Evolutionary conservation across 306 rosid species (phyloP).

Genomic region (Pachyrhizus erosus): DNA sequence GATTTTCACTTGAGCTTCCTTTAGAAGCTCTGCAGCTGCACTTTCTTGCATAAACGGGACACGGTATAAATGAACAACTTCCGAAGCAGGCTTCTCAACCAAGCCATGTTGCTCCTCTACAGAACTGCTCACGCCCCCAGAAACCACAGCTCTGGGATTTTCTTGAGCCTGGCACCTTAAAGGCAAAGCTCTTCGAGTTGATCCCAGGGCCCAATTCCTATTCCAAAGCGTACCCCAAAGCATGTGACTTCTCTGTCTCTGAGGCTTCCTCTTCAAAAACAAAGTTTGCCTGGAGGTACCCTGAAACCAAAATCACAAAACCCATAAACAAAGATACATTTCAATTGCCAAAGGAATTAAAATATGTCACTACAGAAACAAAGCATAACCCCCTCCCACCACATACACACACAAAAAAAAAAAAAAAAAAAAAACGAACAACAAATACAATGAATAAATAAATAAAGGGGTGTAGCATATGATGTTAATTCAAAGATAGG

Average conservation of each 20-base stretch:
- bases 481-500: not conserved
- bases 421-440: not conserved
- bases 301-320: conserved; percentile 50
- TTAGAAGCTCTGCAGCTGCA: conserved; percentile 72
- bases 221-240: conserved; percentile 57
- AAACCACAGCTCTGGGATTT: conserved; percentile 60
- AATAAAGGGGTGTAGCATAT: not conserved
- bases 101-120: conserved; percentile 54
- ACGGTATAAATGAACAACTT: conserved; percentile 71
- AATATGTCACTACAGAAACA: not conserved
- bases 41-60: conserved; percentile 76
- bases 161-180: conserved; percentile 63
- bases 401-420: too few relatives aligned
- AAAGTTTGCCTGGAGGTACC: conserved; percentile 57
- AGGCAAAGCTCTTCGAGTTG: conserved; percentile 38
- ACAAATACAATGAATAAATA: not conserved
- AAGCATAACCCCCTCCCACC: not conserved
- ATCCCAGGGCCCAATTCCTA: conserved; percentile 36
- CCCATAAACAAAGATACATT: not conserved
- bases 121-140: conserved; percentile 53
- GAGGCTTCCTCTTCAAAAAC: conserved; percentile 50
- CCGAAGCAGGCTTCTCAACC: conserved; percentile 56
- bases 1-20: conserved; percentile 69
- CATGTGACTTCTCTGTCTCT: conserved; percentile 45
- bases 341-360: not conserved